A percentile compares a stretch with the other conserved stretches of the same genome.
These are phyloP conservation scores for Phylloporus sp. DNA, from an alignment of 1,284 basidiomycete genomes.

Conservation along the genomic window DNA sequence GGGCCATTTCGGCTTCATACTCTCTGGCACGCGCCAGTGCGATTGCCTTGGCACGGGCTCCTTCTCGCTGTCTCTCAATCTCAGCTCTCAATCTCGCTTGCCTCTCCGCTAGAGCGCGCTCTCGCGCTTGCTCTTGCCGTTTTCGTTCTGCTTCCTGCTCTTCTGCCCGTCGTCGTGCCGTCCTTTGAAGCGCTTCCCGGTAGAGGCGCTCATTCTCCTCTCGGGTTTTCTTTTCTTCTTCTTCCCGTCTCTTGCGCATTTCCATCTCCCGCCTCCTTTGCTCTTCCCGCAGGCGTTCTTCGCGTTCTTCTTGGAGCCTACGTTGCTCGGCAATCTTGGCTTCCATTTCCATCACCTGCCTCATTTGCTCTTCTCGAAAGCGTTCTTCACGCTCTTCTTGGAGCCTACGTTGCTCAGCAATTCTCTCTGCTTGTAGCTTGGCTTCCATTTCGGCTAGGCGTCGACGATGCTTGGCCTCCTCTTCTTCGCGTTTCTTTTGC, in stretches of 20 bases:
- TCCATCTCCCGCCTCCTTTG: background rate
- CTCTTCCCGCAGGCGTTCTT: background rate
- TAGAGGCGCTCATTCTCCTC: background rate
- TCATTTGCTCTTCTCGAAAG: background rate
- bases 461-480: constrained; percentile 10
- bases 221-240: background rate
- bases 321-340: too few species aligned
- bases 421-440: background rate
- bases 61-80: background rate
- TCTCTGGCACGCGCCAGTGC: background rate
- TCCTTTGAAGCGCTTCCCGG: background rate
- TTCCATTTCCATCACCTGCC: background rate
- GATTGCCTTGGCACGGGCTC: background rate
- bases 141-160: background rate
- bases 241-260: background rate
- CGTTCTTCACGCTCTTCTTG: background rate
- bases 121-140: background rate
- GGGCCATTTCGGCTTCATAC: too few species aligned
- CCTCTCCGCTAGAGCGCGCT: background rate
- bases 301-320: background rate
- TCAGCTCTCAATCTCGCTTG: background rate
- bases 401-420: background rate
- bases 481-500: constrained; percentile 11
- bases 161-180: background rate
- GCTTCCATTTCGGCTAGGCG: constrained; percentile 6